A percentile compares a stretch with the other conserved stretches of the same genome.
Evolutionary conservation across 2,329 filamentous ascomycete species (phyloP).

Genomic region (Sphaerostilbella broomeana): DNA sequence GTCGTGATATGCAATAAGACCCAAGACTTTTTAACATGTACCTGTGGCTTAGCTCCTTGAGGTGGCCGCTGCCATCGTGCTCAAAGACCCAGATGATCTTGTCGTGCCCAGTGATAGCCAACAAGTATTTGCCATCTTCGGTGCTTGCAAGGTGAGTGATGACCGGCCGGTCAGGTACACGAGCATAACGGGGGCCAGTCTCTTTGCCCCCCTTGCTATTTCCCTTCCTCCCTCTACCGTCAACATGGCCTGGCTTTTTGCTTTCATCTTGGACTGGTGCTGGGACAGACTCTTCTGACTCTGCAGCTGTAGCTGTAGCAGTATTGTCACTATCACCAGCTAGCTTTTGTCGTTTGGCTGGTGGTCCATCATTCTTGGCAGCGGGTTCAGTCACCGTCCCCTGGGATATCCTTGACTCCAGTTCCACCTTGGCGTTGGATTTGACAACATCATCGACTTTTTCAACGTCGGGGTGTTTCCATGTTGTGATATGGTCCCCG

Average conservation of each 20-base stretch:
- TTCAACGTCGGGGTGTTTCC: constrained; percentile 46
- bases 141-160: constrained; percentile 64
- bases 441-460: constrained; percentile 26
- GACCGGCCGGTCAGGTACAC: constrained; percentile 49
- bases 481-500: constrained; percentile 53
- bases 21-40: constrained; percentile 27
- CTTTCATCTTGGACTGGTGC: constrained; percentile 12
- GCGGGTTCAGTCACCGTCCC: constrained; percentile 15
- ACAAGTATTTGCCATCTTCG: constrained; percentile 57
- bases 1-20: too few relatives aligned
- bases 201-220: constrained; percentile 21
- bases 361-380: constrained; percentile 25
- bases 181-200: constrained; percentile 19
- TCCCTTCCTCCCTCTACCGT: constrained; percentile 22
- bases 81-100: constrained; percentile 82
- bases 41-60: constrained; percentile 68
- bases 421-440: constrained; percentile 15
- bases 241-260: constrained; percentile 15
- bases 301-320: neutral
- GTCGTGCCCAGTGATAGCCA: constrained; percentile 83
- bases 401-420: constrained; percentile 7
- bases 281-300: neutral
- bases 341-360: constrained; percentile 31
- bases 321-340: constrained; percentile 18
- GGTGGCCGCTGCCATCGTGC: constrained; percentile 51